Evolutionary conservation across 2,329 filamentous ascomycete species (phyloP).

Genomic region (Microdochium paspali): DNA sequence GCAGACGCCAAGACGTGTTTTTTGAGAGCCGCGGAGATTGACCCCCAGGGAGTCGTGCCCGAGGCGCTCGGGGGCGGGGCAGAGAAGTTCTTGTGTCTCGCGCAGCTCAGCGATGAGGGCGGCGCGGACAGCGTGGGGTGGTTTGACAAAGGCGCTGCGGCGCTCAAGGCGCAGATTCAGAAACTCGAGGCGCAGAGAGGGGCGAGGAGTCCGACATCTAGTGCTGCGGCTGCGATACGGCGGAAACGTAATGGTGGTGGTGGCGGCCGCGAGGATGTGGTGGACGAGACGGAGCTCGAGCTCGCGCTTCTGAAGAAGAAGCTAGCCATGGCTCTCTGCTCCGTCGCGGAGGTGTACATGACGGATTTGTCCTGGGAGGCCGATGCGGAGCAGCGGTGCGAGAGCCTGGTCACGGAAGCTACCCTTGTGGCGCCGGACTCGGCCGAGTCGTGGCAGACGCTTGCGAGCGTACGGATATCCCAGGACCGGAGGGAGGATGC

Average conservation of each 20-base stretch:
- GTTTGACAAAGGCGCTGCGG: constrained; percentile 62
- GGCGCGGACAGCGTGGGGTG: constrained; percentile 56
- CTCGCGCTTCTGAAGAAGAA: constrained; percentile 66
- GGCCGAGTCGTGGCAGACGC: constrained; percentile 87
- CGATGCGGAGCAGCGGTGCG: constrained; percentile 82
- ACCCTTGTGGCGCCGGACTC: constrained; percentile 72
- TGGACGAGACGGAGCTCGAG: constrained; percentile 23
- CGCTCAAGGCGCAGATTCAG: constrained; percentile 64
- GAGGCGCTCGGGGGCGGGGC: constrained; percentile 71
- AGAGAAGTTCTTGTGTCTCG: constrained; percentile 92
- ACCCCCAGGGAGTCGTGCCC: constrained; percentile 62
- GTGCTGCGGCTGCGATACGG: neutral
- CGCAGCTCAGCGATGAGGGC: constrained; percentile 72
- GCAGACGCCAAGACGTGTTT: constrained; percentile 68
- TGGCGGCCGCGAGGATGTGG: constrained; percentile 3
- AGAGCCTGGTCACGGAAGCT: constrained; percentile 82
- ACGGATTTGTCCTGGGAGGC: constrained; percentile 91
- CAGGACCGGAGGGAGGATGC: constrained; percentile 76
- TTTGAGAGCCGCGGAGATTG: constrained; percentile 61
- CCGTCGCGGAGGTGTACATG: constrained; percentile 96
- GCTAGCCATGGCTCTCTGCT: constrained; percentile 85
- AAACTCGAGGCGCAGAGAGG: constrained; percentile 42
- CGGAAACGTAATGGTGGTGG: constrained; percentile 1
- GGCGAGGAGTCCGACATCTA: constrained; percentile 11
- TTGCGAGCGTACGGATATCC: constrained; percentile 88